Evolutionary conservation across 2,329 filamentous ascomycete genomes (phyloP).

Genomic region (Xylaria multiplex): DNA sequence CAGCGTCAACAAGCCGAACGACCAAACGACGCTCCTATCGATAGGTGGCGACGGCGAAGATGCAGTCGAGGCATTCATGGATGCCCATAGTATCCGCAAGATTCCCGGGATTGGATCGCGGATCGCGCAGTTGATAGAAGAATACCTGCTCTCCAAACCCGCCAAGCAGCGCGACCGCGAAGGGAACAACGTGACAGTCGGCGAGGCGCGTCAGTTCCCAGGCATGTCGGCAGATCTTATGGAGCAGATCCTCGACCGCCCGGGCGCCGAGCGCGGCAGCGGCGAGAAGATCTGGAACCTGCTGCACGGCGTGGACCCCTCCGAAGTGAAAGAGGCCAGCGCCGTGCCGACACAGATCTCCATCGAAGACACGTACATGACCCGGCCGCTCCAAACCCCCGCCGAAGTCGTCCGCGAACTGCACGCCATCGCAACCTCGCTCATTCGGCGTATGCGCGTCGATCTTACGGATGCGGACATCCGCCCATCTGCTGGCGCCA

Average conservation of each 20-base stretch:
- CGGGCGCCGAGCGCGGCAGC: constrained; percentile 76
- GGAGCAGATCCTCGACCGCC: constrained; percentile 74
- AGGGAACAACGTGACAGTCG: constrained; percentile 65
- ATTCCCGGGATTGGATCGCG: constrained; percentile 89
- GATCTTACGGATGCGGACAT: constrained; percentile 69
- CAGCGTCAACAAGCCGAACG: constrained; percentile 83
- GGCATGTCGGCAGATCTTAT: constrained; percentile 72
- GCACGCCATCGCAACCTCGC: constrained; percentile 71
- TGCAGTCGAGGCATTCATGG: constrained; percentile 75
- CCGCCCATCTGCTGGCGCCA: not conserved
- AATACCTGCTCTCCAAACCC: constrained; percentile 58
- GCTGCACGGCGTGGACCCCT: constrained; percentile 81
- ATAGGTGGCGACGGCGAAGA: constrained; percentile 63
- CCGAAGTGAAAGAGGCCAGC: constrained; percentile 76
- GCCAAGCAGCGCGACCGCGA: constrained; percentile 51
- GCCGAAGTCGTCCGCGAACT: constrained; percentile 75
- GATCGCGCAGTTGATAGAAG: constrained; percentile 73
- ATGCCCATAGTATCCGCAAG: constrained; percentile 77
- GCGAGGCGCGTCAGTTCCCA: constrained; percentile 70
- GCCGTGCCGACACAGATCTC: constrained; percentile 87
- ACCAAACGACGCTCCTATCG: constrained; percentile 84
- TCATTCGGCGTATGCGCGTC: constrained; percentile 80
- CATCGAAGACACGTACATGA: constrained; percentile 89
- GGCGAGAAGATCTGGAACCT: constrained; percentile 79
- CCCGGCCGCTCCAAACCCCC: constrained; percentile 71